Evolutionary conservation across 2,329 filamentous ascomycete genomes (phyloP), one percentile per base, ranked within the genome.

Genomic region (Verticillium tricorpus): DNA sequence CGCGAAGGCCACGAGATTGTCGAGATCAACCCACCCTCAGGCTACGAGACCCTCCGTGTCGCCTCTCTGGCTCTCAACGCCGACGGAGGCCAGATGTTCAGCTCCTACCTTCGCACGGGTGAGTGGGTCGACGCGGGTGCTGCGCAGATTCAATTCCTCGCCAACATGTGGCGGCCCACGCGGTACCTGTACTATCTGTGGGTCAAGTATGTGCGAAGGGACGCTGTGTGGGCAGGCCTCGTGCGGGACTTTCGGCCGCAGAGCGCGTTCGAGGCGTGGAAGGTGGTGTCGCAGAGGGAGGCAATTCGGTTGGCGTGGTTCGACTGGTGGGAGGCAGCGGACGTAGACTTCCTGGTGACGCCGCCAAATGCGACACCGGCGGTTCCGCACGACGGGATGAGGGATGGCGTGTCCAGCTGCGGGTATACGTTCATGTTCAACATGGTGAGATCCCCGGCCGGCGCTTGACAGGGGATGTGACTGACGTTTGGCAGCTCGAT

Each of bases 401-500:
- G 86, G 67, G 88, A 94, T 68, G 92, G 92, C 2, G 87, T 95
- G 55, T 90, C 89, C 65, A 92, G 89, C 67, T 97, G 93, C 69
- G 93, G 92, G 1, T 97, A 98, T 71, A 97, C 93, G 0, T 97
- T 97, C 72, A 76, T 97, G 61, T 98, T 95, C 79, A 97, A 97
- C 69, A 67, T 97, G 70, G 89, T 91, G 77, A 75, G 85, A 78
- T 7, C 31, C 17, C 57, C 28, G 60, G 9, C 31, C 62, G 32
- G 6, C 31, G 17, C 37, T 40, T 32, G 35, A 12, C 19, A 25
- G 9, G 25, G 28, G 34, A 17, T 45, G 22, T 3, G 31, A n/a
- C 37, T 34, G 12, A 8, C 25, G 19, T 39, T 62, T 57, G 31
- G 60, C 64, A 91, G 86, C 85, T 97, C 57, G 94, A 97, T 72